Evolutionary conservation across 257 asterid genomes (phyloP), one percentile per base, ranked within the genome.

Genomic region (Verbascum thapsus): DNA sequence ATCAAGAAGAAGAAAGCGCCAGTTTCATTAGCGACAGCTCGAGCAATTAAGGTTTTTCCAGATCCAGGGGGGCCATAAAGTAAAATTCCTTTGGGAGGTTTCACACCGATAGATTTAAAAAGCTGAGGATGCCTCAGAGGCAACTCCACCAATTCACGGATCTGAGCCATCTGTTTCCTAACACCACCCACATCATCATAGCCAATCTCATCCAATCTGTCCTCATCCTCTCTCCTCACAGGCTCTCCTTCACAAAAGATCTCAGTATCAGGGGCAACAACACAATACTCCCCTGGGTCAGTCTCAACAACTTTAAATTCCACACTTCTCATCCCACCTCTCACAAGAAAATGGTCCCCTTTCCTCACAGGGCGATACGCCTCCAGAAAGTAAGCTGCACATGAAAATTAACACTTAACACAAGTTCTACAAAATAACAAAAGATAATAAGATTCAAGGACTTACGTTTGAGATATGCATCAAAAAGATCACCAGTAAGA

Each of bases 401-500:
- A n/a, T n/a, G n/a, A n/a, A n/a, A n/a, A n/a, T n/a, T n/a, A n/a
- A n/a, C n/a, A n/a, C n/a, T n/a, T n/a, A n/a, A n/a, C n/a, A n/a
- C n/a, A n/a, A n/a, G n/a, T n/a, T n/a, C n/a, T n/a, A n/a, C n/a
- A 13, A 61, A 2, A 26, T 4, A 67, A 71, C 20, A 42, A n/a
- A 30, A 19, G 26, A 19, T 23, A 22, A 63, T 58, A 41, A 54
- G 13, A 15, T 15, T 38, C 6, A 38, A 43, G 45, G 34, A 58
- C 95, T 80, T 80, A 85, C 96, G 95, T 72, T 88, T 88, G 68
- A 85, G 78, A 68, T 81, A 88, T 8, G 76, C 85, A 54, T 85
- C 95, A 66, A 85, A 88, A 50, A 88, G 84, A 75, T 88, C 95
- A 64, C 96, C 96, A 13, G 95, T 85, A 43, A 88, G 82, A 68